Conservation (phyloP, 2,329 filamentous ascomycete species). For the Scedosporium minutisporum region DNA sequence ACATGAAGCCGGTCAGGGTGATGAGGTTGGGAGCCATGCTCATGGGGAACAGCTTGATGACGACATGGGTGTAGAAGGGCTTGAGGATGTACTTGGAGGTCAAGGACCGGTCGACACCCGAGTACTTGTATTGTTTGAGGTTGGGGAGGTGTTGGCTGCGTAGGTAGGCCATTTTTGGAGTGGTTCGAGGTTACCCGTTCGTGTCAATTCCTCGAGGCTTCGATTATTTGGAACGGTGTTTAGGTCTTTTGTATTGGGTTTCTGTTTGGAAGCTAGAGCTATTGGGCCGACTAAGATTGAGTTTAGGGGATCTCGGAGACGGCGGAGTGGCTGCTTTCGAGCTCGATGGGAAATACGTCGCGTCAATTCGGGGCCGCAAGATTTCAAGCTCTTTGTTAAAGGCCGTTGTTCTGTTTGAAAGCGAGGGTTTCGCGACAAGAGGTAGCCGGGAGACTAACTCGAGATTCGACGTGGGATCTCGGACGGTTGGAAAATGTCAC, state of each 20-base stretch:
- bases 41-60: constrained; percentile 91
- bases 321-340: too few species aligned
- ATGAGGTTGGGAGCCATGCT: constrained; percentile 87
- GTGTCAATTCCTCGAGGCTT: not conserved
- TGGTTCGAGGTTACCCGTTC: not conserved
- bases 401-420: too few species aligned
- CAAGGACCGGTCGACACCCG: constrained; percentile 79
- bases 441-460: too few species aligned
- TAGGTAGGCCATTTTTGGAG: constrained; percentile 75
- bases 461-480: not conserved
- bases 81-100: constrained; percentile 90
- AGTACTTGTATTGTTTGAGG: constrained; percentile 93
- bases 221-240: too few species aligned
- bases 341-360: too few species aligned
- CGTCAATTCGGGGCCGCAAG: too few species aligned
- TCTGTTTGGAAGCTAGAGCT: too few species aligned
- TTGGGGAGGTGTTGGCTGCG: constrained; percentile 81
- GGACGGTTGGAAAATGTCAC: not conserved
- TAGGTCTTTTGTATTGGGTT: too few species aligned
- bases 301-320: too few species aligned
- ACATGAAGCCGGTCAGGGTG: constrained; percentile 81
- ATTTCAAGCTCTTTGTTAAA: too few species aligned
- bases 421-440: too few species aligned
- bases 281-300: too few species aligned
- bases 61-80: constrained; percentile 91